These are phyloP conservation scores for Hypocreales sp. DNA, from an alignment of 2,329 filamentous ascomycete genomes.

Conservation along the genomic window DNA sequence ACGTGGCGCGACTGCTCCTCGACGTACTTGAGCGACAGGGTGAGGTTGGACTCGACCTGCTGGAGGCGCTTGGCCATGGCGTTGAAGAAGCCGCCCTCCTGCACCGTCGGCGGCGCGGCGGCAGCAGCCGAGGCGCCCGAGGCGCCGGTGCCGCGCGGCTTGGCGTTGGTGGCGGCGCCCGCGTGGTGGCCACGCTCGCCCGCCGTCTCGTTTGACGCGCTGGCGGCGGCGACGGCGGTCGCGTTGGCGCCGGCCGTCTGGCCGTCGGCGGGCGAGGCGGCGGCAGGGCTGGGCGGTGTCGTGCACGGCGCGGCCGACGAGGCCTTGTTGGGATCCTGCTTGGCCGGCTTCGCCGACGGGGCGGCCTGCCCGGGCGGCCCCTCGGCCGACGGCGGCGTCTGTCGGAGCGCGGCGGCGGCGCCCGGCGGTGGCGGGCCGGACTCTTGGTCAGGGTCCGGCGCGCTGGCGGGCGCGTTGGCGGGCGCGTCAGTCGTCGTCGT, in stretches of 20 bases:
- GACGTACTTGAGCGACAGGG: constrained; percentile 85
- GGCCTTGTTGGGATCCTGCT: no score
- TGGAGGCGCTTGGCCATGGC: constrained; percentile 86
- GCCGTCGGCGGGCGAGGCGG: not conserved
- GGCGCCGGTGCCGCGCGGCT: constrained; percentile 14
- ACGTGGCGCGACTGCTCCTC: constrained; percentile 89
- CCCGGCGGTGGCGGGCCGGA: no score
- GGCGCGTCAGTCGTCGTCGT: no score
- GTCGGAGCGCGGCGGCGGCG: no score
- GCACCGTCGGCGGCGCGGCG: constrained; percentile 80
- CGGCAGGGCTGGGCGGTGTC: no score
- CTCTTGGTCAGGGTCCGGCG: no score
- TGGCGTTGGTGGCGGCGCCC: constrained; percentile 7
- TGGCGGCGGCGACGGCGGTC: not conserved
- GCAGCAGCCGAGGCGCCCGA: constrained; percentile 20
- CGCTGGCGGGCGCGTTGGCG: no score
- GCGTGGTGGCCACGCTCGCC: constrained; percentile 4
- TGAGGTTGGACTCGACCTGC: constrained; percentile 82
- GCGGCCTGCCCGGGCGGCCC: no score
- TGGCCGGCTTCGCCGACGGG: no score
- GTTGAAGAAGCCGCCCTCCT: constrained; percentile 98
- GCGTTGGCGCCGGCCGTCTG: not conserved
- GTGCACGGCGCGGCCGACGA: no score
- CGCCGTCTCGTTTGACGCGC: constrained; percentile 1
- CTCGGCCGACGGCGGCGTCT: no score